Base-by-base conservation (phyloP, 805 yeast species). In the Teunomyces barrocoloradensis region DNA sequence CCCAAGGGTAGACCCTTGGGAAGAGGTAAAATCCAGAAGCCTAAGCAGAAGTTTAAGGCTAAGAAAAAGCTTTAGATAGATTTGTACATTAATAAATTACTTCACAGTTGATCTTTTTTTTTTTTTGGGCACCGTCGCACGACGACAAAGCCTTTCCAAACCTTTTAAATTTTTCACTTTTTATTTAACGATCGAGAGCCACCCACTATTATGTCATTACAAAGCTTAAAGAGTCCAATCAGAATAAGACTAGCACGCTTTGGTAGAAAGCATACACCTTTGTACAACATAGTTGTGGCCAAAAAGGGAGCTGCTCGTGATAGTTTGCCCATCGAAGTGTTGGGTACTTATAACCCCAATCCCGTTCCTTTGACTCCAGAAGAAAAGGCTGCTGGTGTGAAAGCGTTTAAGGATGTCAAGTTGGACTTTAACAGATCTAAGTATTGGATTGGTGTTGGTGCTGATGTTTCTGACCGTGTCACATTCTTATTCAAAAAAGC, bases 371-470 rank as follows among this genome's bases (percentile, higher is more conserved):
- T 84, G 47, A 75, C 85, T 0, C 80, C 83, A 18, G 79, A 74
- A 51, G 89, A 87, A 59, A 71, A 70, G 53, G 80, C 76, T 34
- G 64, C 63, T 17, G 87, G 86, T 9, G 70, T 72, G 34, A 69
- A 77, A 51, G 87, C 91, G 10, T 75, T 78, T 42, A 92, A 94
- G 64, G 90, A 90, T 55, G 80, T 92, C 35, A 79, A 84, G 55
- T 71, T 94, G 32, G 98, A 94, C 63, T 90, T 94, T 62, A 82
- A 82, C 53, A 81, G 97, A 58, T 82, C 96, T 4, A 89, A 89
- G 65, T 94, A 94, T 68, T 94, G 99, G 99, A 72, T 94, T 30
- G 96, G 97, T 58, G 96, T 89, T 15, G 99, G 99, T 10, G 98
- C 98, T 1, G 96, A 88, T 63, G 96, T 97, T 5, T 82, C 92